Evolutionary conservation across 129 eudicot genomes (phyloP).

Genomic region (Tagetes erecta): DNA sequence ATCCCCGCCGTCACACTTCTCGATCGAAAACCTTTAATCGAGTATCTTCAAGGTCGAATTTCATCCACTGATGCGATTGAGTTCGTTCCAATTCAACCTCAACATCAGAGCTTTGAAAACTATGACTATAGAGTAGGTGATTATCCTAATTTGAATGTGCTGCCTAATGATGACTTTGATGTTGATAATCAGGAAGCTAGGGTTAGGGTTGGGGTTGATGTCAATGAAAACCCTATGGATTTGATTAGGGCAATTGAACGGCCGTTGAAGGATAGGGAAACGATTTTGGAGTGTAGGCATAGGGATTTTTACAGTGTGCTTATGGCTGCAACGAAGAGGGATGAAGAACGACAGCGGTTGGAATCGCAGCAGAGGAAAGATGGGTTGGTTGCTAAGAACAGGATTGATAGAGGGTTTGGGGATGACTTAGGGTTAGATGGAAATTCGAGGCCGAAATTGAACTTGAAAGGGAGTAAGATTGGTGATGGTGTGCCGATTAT

Average conservation of each 20-base stretch:
- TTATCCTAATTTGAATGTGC: constrained; percentile 33
- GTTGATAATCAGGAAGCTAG: constrained; percentile 25
- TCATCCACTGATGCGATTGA: constrained; percentile 66
- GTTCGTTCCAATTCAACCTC: constrained; percentile 38
- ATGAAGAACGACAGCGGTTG: constrained; percentile 65
- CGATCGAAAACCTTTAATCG: constrained; percentile 76
- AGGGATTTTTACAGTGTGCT: constrained; percentile 70
- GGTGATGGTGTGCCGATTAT: constrained; percentile 97
- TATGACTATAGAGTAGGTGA: constrained; percentile 41
- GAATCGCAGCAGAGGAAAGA: constrained; percentile 82
- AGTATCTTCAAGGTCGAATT: constrained; percentile 65
- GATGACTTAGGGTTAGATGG: constrained; percentile 58
- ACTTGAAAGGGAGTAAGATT: constrained; percentile 70
- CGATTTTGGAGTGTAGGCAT: constrained; percentile 58
- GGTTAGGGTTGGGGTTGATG: constrained; percentile 25
- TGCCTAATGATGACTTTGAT: constrained; percentile 28
- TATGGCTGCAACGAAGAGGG: constrained; percentile 57
- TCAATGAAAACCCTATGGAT: constrained; percentile 40
- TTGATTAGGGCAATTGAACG: constrained; percentile 53
- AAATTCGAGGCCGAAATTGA: constrained; percentile 51
- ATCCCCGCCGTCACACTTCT: constrained; percentile 78
- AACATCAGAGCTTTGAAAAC: constrained; percentile 23
- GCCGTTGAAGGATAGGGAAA: constrained; percentile 73
- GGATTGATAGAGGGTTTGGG: constrained; percentile 60
- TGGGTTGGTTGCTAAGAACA: constrained; percentile 64